Conservation (phyloP, 345 rosid species). For the Trapa bicornis region DNA sequence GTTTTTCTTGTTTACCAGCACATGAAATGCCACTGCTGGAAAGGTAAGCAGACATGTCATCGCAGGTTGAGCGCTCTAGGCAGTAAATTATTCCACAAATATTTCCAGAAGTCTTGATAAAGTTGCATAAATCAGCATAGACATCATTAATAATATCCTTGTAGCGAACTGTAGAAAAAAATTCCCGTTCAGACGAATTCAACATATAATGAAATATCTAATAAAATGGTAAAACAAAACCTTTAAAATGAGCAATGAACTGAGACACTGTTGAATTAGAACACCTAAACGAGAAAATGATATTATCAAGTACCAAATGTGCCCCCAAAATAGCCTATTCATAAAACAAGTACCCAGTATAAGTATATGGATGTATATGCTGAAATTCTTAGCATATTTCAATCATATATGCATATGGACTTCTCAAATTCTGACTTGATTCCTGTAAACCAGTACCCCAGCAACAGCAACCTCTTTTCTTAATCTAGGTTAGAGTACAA, state of each 20-base stretch:
- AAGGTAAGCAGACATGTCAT: constrained; percentile 67
- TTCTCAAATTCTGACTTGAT: background rate
- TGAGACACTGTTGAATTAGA: background rate
- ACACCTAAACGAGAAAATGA: background rate
- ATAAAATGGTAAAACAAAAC: background rate
- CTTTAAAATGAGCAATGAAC: background rate
- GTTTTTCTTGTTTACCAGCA: constrained; percentile 43
- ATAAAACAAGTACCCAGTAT: no score
- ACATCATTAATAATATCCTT: constrained; percentile 74
- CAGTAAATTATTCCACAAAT: constrained; percentile 87
- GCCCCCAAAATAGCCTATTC: background rate
- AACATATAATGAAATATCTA: background rate
- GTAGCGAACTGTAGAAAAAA: constrained; percentile 60
- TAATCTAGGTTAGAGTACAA: background rate
- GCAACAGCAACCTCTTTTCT: background rate
- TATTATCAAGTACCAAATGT: background rate
- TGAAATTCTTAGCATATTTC: background rate
- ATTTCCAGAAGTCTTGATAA: constrained; percentile 54
- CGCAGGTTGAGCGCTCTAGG: constrained; percentile 90
- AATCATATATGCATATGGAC: background rate
- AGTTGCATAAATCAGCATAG: constrained; percentile 56
- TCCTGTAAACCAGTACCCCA: background rate
- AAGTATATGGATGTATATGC: no score
- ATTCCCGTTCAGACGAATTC: constrained; percentile 23
- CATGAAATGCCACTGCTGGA: constrained; percentile 61